Evolutionary conservation across 257 asterid species (phyloP).

Genomic region (Fraxinus pennsylvanica): DNA sequence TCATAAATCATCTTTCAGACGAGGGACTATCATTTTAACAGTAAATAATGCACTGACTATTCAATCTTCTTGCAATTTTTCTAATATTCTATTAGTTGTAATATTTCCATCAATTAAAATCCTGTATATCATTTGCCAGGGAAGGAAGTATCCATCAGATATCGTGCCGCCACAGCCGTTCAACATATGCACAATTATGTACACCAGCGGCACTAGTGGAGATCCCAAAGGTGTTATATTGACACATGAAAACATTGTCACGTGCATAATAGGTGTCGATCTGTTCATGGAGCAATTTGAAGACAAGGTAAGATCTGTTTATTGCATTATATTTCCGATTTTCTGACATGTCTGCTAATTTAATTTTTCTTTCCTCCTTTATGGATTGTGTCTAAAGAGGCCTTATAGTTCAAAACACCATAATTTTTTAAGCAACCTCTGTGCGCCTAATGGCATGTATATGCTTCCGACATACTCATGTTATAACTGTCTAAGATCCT

Average conservation of each 20-base stretch:
- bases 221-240: slow-evolving; percentile 91
- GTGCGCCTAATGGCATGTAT: neutral
- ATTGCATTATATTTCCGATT: neutral
- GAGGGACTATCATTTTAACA: neutral
- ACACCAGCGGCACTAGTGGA: slow-evolving; percentile 98
- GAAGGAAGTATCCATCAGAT: slow-evolving; percentile 55
- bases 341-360: neutral
- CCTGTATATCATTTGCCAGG: slow-evolving; percentile 42
- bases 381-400: neutral
- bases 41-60: neutral
- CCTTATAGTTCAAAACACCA: neutral
- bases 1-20: neutral
- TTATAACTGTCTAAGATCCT: neutral
- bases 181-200: slow-evolving; percentile 78
- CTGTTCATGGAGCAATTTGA: slow-evolving; percentile 85
- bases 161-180: slow-evolving; percentile 66
- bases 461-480: neutral
- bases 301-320: slow-evolving; percentile 60
- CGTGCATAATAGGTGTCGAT: slow-evolving; percentile 71
- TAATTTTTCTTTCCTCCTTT: neutral
- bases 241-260: slow-evolving; percentile 78
- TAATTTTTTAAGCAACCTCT: neutral
- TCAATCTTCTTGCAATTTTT: neutral
- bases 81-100: neutral
- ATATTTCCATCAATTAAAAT: neutral